Percentiles rank a stretch among this genome's conserved stretches.
phyloP scores from a whole-genome alignment of 495 filamentous ascomycete genomes.

The Paragyromitra xinjiangensis region DNA sequence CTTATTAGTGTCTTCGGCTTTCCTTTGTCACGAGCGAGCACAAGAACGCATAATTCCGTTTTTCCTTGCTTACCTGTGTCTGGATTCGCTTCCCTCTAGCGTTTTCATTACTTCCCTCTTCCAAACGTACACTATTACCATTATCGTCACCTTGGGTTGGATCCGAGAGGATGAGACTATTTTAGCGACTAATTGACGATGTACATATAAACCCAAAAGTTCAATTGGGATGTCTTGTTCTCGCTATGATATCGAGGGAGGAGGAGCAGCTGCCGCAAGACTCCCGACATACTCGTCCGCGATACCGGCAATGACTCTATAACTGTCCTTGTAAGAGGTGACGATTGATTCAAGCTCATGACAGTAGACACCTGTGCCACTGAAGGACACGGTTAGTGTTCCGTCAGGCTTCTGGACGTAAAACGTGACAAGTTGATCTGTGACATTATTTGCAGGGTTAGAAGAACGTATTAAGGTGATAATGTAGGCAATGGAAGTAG shows the following conservation, averaged over 20 bases:
- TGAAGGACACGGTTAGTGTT: constrained; percentile 8
- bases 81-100: background rate
- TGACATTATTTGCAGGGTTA: background rate
- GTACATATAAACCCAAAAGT: constrained; percentile 12
- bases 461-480: background rate
- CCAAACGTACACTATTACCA: background rate
- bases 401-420: constrained; percentile 27
- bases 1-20: background rate
- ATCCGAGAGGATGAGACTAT: background rate
- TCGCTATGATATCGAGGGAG: background rate
- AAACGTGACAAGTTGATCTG: constrained; percentile 37
- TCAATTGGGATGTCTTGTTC: background rate
- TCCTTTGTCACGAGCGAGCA: background rate
- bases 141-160: background rate
- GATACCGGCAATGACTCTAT: constrained; percentile 14
- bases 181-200: constrained; percentile 13
- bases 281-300: constrained; percentile 16
- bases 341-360: background rate
- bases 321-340: constrained; percentile 10
- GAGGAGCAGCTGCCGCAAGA: background rate
- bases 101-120: background rate
- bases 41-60: constrained; percentile 1
- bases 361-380: constrained; percentile 26
- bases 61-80: background rate
- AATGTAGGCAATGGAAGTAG: background rate